Percentiles rank a stretch among this genome's conserved stretches.
phyloP scores from a whole-genome alignment of 257 asterid genomes.

The Eustoma russellianum region DNA sequence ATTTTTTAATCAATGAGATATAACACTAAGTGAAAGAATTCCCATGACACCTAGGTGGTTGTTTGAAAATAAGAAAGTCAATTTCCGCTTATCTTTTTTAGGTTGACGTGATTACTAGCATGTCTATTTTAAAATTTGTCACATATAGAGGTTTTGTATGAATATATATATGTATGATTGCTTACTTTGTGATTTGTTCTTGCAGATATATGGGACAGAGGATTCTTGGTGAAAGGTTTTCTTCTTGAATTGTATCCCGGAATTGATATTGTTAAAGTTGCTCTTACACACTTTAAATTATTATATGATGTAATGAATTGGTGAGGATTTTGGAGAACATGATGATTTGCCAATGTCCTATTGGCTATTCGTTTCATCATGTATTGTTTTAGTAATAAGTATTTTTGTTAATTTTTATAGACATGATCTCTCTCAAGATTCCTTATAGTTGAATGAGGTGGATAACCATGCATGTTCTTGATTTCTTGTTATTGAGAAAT shows the following conservation, averaged over 20 bases:
- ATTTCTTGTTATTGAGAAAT: no score
- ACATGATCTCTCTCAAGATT: background rate
- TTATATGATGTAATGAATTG: background rate
- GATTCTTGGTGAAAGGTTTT: conserved; percentile 35
- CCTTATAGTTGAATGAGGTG: background rate
- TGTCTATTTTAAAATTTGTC: no score
- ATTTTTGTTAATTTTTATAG: background rate
- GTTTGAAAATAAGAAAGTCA: no score
- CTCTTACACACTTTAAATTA: no score
- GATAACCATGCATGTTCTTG: no score
- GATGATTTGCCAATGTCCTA: background rate
- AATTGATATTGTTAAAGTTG: background rate
- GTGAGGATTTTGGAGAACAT: background rate
- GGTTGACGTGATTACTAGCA: no score
- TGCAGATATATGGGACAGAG: conserved; percentile 71
- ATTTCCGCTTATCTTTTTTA: no score
- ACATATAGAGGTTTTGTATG: no score
- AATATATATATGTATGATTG: background rate
- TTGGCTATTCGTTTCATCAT: background rate
- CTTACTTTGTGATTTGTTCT: background rate
- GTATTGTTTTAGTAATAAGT: background rate
- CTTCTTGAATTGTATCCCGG: background rate
- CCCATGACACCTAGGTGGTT: no score
- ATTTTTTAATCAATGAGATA: no score
- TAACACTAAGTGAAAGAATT: no score